Base-by-base conservation (phyloP, 73 alveolate species). In the Paramecium sexaurelia region DNA sequence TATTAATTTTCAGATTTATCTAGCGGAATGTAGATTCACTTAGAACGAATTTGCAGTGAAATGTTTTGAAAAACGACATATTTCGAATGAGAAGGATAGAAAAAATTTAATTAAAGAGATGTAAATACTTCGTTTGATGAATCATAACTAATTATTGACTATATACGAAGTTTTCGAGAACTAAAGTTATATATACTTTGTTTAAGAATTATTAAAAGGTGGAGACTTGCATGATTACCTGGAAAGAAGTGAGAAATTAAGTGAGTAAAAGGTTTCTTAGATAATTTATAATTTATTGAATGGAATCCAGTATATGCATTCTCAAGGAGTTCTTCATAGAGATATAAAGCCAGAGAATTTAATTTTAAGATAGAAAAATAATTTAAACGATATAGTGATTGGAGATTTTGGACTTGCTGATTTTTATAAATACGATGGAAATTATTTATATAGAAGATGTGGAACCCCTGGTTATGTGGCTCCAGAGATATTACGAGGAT, bases 401-500 rank as follows among this genome's bases (percentile, higher is more conserved):
- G 75, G 84, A 13, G 94, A 88, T 71, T 45, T 88, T 88, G 94
- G 94, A 17, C 13, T 88, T 9, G 89, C 94, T 7, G 94, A 88
- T 43, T 69, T 41, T 29, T 69, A 69, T 32, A 82, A 88, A 36
- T 55, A 37, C 13, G 73, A 88, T 19, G 94, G 94, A 40, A 82
- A 82, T 26, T 88, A 88, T 32, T 29, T 37, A 55, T 88, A 68
- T 82, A 7, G 75, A 32, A 56, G 89, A 8, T 68, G 94, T 88
- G 94, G 29, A 5, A 51, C 67, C 3, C 29, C 67, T 17, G 29
- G 67, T 6, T 51, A 51, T 20, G 67, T 51, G 7, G 67, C 29
- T 51, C 67, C 29, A 17, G 67, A 51, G 7, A 51, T 51, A n/a
- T 29, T 51, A 0, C 67, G 29, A 17, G 29, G 29, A n/a, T 20